Base-by-base conservation (phyloP, 176 grass and related monocot species). In the Lolium perenne region DNA sequence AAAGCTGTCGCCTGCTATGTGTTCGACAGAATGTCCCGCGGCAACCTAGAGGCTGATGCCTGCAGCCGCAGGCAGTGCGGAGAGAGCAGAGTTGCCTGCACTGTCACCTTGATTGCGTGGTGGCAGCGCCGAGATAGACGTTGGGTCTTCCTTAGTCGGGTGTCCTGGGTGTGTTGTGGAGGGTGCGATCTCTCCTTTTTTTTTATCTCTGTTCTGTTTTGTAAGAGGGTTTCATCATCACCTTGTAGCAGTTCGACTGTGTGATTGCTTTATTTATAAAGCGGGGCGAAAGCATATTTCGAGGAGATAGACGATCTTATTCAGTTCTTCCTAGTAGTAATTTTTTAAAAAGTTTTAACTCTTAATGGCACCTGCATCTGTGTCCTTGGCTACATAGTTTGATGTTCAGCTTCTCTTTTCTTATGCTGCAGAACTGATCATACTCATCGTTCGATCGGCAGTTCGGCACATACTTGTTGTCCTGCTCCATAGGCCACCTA, bases 341-440 rank as follows among this genome's bases (percentile, higher is more conserved):
- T 13, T 50, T 14, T 50, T 25, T 23, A 13, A 1, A 7, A 40
- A 17, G 21, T 50, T 15, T 58, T n/a, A 58, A 21, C 17, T 78
- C 72, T 58, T 78, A 38, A 58, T 57, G 12, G 6, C 32, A 35
- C 20, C 51, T 58, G 17, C 74, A n/a, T 77, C 29, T n/a, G 16
- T 77, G 74, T 77, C 53, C 51, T 56, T 77, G 26, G 2, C 16
- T 77, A 38, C 51, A n/a, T 14, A n/a, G 56, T n/a, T 29, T 74
- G 46, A 74, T 74, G 46, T 51, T 22, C 71, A 51, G 3, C 13
- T 50, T 74, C 29, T 56, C 74, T n/a, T n/a, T 38, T 20, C 2
- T 57, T n/a, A 57, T 77, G 51, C 51, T 77, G 51, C 26, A 57
- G 74, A 38, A 3, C n/a, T 77, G 17, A n/a, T 56, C 74, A 21